A percentile compares a stretch with the other conserved stretches of the same genome.
These are phyloP conservation scores for Rhodotorula sp. DNA, from an alignment of 1,284 basidiomycete genomes.

Conservation along the genomic window DNA sequence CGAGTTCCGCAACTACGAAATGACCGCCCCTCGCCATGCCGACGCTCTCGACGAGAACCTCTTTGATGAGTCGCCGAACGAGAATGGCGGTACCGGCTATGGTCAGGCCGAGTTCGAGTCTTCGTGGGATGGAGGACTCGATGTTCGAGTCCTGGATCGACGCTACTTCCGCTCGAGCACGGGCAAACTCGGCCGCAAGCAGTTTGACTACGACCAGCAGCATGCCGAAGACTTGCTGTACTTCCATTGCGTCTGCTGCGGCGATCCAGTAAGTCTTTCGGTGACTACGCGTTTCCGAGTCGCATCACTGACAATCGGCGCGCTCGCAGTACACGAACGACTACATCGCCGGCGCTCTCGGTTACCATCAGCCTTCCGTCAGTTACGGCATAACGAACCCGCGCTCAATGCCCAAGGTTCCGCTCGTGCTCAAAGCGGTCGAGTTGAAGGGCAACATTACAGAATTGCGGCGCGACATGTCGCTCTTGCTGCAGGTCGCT, in stretches of 20 bases:
- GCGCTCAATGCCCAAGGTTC: constrained; percentile 3
- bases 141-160: constrained; percentile 22
- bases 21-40: background rate
- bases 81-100: constrained; percentile 2
- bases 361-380: constrained; percentile 20
- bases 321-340: constrained; percentile 18
- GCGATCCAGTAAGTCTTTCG: constrained; percentile 16
- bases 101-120: constrained; percentile 27
- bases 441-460: constrained; percentile 12
- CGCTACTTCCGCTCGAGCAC: constrained; percentile 20
- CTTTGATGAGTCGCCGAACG: constrained; percentile 3
- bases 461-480: constrained; percentile 12
- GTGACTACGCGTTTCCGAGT: background rate
- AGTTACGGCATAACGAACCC: constrained; percentile 4
- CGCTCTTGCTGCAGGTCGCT: constrained; percentile 26
- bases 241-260: constrained; percentile 26
- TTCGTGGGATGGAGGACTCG: constrained; percentile 32
- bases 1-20: constrained; percentile 3
- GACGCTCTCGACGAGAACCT: constrained; percentile 17
- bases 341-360: constrained; percentile 33
- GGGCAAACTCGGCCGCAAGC: constrained; percentile 4
- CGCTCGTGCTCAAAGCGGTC: constrained; percentile 17
- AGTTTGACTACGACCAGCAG: constrained; percentile 6
- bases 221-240: constrained; percentile 5
- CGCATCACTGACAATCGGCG: background rate